Conservation (phyloP, 176 grass and related monocot genomes). For the Rhynchospora pubera region DNA sequence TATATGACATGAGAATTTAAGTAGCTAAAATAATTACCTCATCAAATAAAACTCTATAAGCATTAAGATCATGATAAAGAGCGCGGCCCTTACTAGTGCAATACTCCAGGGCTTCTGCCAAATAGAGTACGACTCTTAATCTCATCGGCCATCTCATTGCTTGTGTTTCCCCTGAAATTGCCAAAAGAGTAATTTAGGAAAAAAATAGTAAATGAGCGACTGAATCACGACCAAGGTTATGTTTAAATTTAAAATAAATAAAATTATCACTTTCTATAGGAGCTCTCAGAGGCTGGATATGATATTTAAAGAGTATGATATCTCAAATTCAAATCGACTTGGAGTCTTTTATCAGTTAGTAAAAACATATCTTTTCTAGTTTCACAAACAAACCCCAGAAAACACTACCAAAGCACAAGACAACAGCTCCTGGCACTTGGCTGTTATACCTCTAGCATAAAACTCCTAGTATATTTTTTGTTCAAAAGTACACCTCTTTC, state of each 20-base stretch:
- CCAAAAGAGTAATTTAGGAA: constrained; percentile 15
- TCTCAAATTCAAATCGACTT: neutral
- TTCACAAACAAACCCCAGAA: neutral
- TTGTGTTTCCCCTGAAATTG: constrained; percentile 80
- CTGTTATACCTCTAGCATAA: neutral
- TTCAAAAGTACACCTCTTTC: neutral
- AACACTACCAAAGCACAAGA: neutral
- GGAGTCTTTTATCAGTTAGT: neutral
- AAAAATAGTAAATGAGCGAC: neutral
- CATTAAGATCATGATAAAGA: constrained; percentile 98
- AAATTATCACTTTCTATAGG: neutral
- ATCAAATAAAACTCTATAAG: constrained; percentile 95
- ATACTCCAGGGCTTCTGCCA: constrained; percentile 91
- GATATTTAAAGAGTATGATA: neutral
- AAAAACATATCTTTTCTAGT: neutral
- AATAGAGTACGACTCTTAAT: constrained; percentile 87
- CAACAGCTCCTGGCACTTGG: neutral
- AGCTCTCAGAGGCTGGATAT: neutral
- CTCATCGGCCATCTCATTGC: constrained; percentile 99
- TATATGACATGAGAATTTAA: neutral
- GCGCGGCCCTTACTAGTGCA: constrained; percentile 77
- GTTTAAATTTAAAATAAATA: neutral
- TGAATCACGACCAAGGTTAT: neutral
- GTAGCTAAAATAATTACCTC: constrained; percentile 45
- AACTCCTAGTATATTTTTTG: neutral